Evolutionary conservation across 2,329 filamentous ascomycete species (phyloP).

Genomic region (Fusarium drepaniforme): DNA sequence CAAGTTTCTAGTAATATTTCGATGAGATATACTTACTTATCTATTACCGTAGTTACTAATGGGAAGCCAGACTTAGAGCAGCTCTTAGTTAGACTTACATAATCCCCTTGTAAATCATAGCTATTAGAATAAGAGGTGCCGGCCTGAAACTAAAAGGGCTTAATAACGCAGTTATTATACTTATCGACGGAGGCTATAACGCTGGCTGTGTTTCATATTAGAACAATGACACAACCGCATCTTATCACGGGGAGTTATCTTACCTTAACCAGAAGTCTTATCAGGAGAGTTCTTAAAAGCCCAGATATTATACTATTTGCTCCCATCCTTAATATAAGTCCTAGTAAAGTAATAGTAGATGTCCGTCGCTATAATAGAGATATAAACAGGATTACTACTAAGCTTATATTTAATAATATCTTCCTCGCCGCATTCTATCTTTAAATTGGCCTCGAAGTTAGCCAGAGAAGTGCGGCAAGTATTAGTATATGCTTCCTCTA

Average conservation of each 20-base stretch:
- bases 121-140: slow-evolving; percentile 5
- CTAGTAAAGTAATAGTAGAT: slow-evolving; percentile 7
- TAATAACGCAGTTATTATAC: slow-evolving; percentile 5
- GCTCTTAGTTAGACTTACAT: background rate
- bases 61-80: slow-evolving; percentile 2
- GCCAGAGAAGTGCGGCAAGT: background rate
- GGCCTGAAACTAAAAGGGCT: slow-evolving; percentile 2
- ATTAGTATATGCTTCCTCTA: slow-evolving; percentile 1
- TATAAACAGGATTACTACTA: background rate
- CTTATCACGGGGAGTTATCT: background rate
- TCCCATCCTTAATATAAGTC: slow-evolving; percentile 2
- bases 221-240: background rate
- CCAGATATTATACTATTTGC: slow-evolving; percentile 4
- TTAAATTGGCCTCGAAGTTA: background rate
- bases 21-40: background rate
- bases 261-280: background rate
- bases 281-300: slow-evolving; percentile 7
- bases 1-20: background rate
- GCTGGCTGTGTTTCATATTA: background rate
- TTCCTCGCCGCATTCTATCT: slow-evolving; percentile 1
- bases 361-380: background rate
- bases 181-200: background rate
- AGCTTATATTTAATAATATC: background rate
- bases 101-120: background rate
- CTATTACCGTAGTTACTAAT: slow-evolving; percentile 6